phyloP scores from a whole-genome alignment of 495 filamentous ascomycete species.

The Penicillium paxilli region DNA sequence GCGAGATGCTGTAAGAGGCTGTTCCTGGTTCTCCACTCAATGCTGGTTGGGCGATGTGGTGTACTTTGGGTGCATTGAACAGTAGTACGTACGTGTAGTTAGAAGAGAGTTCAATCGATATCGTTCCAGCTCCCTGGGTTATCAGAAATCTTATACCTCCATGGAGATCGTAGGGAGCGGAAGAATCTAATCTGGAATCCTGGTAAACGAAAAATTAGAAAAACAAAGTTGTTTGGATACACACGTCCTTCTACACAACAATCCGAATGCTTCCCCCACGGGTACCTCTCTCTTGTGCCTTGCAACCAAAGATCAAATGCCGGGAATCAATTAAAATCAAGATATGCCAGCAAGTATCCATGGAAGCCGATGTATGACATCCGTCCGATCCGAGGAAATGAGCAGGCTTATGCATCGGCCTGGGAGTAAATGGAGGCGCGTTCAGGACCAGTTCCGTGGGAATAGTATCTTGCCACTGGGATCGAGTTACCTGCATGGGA shows the following conservation, averaged over 20 bases:
- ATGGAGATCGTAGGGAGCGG: no score
- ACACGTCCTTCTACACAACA: no score
- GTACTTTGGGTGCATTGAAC: no score
- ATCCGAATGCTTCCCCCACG: not conserved
- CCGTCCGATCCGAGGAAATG: slow-evolving; percentile 9
- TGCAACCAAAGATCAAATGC: not conserved
- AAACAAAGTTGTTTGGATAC: no score
- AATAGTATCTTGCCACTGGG: slow-evolving; percentile 4
- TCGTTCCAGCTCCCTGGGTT: no score
- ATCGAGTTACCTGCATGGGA: not conserved
- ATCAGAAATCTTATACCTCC: no score
- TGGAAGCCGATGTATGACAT: not conserved
- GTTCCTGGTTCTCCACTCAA: not conserved
- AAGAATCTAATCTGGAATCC: no score
- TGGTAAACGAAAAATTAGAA: no score
- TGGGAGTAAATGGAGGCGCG: no score
- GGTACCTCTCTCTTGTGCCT: slow-evolving; percentile 2
- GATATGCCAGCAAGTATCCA: not conserved
- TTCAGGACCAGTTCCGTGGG: slow-evolving; percentile 7
- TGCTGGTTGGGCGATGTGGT: not conserved
- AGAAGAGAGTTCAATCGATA: no score
- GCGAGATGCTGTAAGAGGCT: not conserved
- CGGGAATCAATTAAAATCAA: slow-evolving; percentile 7
- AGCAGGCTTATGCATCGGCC: not conserved
- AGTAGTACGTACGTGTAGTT: no score